Percentiles rank a stretch among this genome's conserved stretches.
These are phyloP conservation scores for Endocarpon pusillum DNA, from an alignment of 495 filamentous ascomycete species.

Conservation along the genomic window DNA sequence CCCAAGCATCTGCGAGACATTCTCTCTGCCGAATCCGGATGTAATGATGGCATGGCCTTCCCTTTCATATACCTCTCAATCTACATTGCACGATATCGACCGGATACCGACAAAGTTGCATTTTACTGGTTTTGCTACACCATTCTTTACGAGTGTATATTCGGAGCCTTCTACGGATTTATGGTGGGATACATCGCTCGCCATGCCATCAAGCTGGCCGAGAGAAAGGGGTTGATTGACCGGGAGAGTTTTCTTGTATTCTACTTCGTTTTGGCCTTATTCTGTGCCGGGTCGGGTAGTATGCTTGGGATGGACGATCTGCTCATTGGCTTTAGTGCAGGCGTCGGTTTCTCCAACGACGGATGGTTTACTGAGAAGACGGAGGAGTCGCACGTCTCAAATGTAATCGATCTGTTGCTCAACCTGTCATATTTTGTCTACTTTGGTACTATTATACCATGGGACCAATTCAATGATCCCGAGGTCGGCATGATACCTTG, in stretches of 20 bases:
- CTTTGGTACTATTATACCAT: conserved; percentile 91
- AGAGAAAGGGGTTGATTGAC: conserved; percentile 74
- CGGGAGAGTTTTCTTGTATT: conserved; percentile 96
- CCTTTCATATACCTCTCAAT: conserved; percentile 89
- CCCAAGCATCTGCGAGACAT: conserved; percentile 94
- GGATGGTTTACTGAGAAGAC: conserved; percentile 99
- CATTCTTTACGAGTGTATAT: conserved; percentile 90
- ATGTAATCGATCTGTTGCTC: conserved; percentile 94
- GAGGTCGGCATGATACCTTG: conserved; percentile 62
- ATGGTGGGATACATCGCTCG: conserved; percentile 73
- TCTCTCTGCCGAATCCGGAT: conserved; percentile 91
- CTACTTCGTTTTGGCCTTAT: conserved; percentile 93
- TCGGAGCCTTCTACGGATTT: conserved; percentile 82
- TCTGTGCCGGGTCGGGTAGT: conserved; percentile 88
- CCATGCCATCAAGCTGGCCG: conserved; percentile 79
- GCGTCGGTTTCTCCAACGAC: conserved; percentile 96
- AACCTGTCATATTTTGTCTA: conserved; percentile 98
- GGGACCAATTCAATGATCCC: conserved; percentile 65
- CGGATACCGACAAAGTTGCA: conserved; percentile 47
- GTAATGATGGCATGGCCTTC: conserved; percentile 99
- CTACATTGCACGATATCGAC: conserved; percentile 70
- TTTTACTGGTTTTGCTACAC: conserved; percentile 82
- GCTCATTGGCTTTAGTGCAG: conserved; percentile 87
- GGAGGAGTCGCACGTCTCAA: conserved; percentile 95
- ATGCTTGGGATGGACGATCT: conserved; percentile 87